phyloP scores from a whole-genome alignment of 2,329 filamentous ascomycete genomes.

The Ophiostoma sp. region DNA sequence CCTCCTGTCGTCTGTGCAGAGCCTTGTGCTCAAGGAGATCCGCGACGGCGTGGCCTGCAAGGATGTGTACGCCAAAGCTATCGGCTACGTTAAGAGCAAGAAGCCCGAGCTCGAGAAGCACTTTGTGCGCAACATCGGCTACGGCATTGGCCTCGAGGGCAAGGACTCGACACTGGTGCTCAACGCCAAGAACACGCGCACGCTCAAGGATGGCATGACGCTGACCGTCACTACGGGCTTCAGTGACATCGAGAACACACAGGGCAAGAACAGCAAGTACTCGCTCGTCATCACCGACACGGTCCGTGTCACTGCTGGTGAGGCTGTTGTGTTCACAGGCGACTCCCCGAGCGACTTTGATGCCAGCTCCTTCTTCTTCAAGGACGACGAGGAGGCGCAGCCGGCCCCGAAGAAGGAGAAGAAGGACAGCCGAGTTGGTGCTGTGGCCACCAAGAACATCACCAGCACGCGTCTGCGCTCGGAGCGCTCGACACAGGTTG shows the following conservation, averaged over 20 bases:
- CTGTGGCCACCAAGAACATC: constrained; percentile 90
- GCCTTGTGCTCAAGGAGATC: constrained; percentile 83
- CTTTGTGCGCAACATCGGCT: constrained; percentile 87
- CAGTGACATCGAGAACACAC: constrained; percentile 79
- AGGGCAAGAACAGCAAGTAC: constrained; percentile 89
- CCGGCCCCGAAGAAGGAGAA: constrained; percentile 87
- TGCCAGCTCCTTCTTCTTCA: constrained; percentile 97
- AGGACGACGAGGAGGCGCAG: constrained; percentile 85
- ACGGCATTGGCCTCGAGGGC: constrained; percentile 87
- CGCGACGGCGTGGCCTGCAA: constrained; percentile 80
- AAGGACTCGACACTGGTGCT: constrained; percentile 77
- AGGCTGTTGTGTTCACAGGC: constrained; percentile 85
- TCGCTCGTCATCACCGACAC: constrained; percentile 90
- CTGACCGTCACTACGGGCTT: constrained; percentile 86
- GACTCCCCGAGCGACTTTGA: constrained; percentile 89
- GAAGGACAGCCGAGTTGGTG: constrained; percentile 74
- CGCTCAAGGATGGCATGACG: constrained; percentile 94
- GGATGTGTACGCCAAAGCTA: constrained; percentile 85
- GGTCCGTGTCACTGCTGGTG: constrained; percentile 73
- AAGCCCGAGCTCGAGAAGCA: constrained; percentile 94
- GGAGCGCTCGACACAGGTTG: constrained; percentile 79
- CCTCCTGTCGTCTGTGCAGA: constrained; percentile 76
- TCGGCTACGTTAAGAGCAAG: constrained; percentile 74
- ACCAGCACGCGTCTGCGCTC: constrained; percentile 88
- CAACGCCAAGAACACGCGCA: constrained; percentile 77